Conservation (phyloP, 2,329 filamentous ascomycete species). For the Cordyceps sp. region DNA sequence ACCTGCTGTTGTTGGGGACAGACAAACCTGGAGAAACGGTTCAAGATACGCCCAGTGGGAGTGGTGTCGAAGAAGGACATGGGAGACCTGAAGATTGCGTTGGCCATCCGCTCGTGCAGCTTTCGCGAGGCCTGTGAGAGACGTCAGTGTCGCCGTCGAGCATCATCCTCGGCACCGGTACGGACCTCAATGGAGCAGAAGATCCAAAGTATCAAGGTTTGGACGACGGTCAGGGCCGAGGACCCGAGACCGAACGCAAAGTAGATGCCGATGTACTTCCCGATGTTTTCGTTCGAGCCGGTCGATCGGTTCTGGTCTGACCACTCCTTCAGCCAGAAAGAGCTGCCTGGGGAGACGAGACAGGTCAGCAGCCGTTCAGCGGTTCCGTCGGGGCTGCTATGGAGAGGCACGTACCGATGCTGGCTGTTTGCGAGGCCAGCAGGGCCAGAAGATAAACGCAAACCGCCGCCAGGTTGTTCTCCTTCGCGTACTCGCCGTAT, state of each 20-base stretch:
- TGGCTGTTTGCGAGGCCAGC: slow-evolving; percentile 63
- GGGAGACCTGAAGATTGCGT: slow-evolving; percentile 88
- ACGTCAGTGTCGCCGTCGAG: slow-evolving; percentile 2
- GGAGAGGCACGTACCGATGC: slow-evolving; percentile 47
- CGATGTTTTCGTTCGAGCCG: slow-evolving; percentile 57
- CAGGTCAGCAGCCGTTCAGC: no score
- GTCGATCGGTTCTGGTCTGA: slow-evolving; percentile 57
- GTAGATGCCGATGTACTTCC: slow-evolving; percentile 88
- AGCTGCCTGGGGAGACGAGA: slow-evolving; percentile 39
- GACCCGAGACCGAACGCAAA: slow-evolving; percentile 86
- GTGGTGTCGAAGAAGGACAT: slow-evolving; percentile 99
- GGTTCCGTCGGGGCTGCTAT: no score
- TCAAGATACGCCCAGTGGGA: slow-evolving; percentile 87
- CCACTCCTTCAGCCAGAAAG: slow-evolving; percentile 90
- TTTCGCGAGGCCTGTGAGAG: slow-evolving; percentile 65
- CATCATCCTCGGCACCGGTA: slow-evolving; percentile 1
- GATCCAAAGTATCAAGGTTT: slow-evolving; percentile 94
- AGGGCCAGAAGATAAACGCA: slow-evolving; percentile 62
- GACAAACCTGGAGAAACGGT: slow-evolving; percentile 77
- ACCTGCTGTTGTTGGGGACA: no score
- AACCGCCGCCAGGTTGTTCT: slow-evolving; percentile 79
- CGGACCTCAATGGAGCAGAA: slow-evolving; percentile 94
- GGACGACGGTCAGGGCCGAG: slow-evolving; percentile 68
- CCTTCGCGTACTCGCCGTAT: slow-evolving; percentile 86
- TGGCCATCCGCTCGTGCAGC: slow-evolving; percentile 93